Base-by-base conservation (phyloP, 768 basidiomycete species). In the Boletus speciosus region DNA sequence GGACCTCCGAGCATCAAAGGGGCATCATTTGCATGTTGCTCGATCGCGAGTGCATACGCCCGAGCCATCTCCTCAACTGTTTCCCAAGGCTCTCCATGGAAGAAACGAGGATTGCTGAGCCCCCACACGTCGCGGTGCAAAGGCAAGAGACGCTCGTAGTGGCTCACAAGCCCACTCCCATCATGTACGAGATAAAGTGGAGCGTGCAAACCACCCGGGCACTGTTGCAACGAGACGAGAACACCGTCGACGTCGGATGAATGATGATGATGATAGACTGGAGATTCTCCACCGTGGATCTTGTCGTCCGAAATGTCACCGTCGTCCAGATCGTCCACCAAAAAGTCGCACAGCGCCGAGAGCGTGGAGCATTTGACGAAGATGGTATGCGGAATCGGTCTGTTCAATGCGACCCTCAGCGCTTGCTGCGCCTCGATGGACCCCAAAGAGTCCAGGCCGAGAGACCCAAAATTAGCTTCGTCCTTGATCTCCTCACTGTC, bases 181-280 rank as follows among this genome's bases (percentile, higher is more conserved):
- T 90, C 88, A 59, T 90, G 87, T 10, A 90, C 73, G 23, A 90
- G 76, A 52, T 87, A 78, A 4, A 90, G 73, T 1, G 81, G 86
- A 0, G 66, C 49, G 4, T 46, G 54, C 12, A 49, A 27, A 9
- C 65, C 55, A 3, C 52, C 39, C 1, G 46, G 49, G 23, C 71
- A 59, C 31, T 58, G 62, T 52, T 81, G 84, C 38, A 83, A 61
- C 21, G 64, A 59, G 15, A 73, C 56, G 0, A 75, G 71, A 7
- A 63, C 29, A 7, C 9, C 29, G 29, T 29, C 57, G 5, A 54
- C 60, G n/a, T 73, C 68, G 4, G 71, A 64, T 19, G 52, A 19
- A 19, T 19, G 57, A 15, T 69, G n/a, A 6, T 25, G 6, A 9
- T 14, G 38, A 21, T 25, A 46, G 3, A 21, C n/a, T 5, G 14